phyloP scores from a whole-genome alignment of 139 green algal genomes.

The Desmodesmus armatus region DNA sequence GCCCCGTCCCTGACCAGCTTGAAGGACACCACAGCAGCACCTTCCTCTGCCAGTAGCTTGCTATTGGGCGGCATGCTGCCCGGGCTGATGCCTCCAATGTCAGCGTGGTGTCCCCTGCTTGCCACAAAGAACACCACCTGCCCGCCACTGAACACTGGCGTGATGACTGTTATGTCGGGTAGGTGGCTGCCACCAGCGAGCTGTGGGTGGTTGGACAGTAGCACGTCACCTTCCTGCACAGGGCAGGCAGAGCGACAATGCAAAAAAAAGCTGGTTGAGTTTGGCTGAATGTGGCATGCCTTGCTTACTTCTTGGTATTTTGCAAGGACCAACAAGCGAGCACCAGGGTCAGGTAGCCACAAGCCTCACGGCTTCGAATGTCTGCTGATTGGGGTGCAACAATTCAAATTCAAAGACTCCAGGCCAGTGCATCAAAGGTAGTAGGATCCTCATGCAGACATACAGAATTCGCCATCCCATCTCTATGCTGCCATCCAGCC shows the following conservation, averaged over 20 bases:
- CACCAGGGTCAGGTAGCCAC: too few relatives aligned
- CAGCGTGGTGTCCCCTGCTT: slow-evolving; percentile 48
- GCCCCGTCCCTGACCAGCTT: slow-evolving; percentile 86
- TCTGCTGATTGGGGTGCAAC: too few relatives aligned
- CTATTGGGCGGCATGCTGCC: slow-evolving; percentile 95
- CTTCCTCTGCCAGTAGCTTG: slow-evolving; percentile 89
- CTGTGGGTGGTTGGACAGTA: slow-evolving; percentile 96
- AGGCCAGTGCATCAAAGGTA: too few relatives aligned
- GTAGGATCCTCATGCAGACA: too few relatives aligned
- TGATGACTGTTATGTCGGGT: slow-evolving; percentile 99
- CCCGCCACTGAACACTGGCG: slow-evolving; percentile 85
- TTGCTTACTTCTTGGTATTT: too few relatives aligned
- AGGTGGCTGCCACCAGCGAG: slow-evolving; percentile 94
- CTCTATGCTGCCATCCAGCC: background rate
- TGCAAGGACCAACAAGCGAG: too few relatives aligned
- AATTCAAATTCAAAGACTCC: too few relatives aligned
- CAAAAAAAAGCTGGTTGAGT: background rate
- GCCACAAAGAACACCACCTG: slow-evolving; percentile 97
- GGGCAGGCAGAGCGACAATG: background rate
- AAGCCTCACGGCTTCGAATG: too few relatives aligned
- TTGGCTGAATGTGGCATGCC: background rate
- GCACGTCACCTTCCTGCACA: slow-evolving; percentile 86
- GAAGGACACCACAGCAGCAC: slow-evolving; percentile 93
- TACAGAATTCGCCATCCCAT: too few relatives aligned
- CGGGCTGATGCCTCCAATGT: slow-evolving; percentile 95